phyloP scores from a whole-genome alignment of 2,329 filamentous ascomycete species.

The Claviceps capensis region DNA sequence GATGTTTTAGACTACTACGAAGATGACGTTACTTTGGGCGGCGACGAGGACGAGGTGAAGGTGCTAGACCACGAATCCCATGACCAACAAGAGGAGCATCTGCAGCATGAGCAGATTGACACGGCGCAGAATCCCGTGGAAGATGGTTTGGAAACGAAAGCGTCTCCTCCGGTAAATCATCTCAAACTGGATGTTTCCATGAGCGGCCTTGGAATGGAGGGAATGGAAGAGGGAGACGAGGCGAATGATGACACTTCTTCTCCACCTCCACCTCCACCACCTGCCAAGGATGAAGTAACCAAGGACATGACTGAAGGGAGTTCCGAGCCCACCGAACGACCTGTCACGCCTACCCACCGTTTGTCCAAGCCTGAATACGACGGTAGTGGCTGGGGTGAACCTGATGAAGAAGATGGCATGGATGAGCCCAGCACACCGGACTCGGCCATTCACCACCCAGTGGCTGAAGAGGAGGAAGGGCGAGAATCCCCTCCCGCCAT shows the following conservation, averaged over 20 bases:
- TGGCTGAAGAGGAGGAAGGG: constrained; percentile 32
- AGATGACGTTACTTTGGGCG: constrained; percentile 46
- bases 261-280: neutral
- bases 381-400: constrained; percentile 46
- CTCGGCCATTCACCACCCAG: constrained; percentile 74
- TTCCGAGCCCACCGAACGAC: constrained; percentile 25
- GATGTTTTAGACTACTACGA: constrained; percentile 49
- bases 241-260: neutral
- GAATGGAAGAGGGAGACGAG: no score
- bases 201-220: constrained; percentile 22
- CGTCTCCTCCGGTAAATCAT: constrained; percentile 10
- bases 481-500: constrained; percentile 50
- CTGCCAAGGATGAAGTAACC: neutral
- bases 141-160: neutral
- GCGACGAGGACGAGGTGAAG: constrained; percentile 24
- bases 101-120: neutral
- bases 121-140: neutral
- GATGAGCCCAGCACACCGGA: constrained; percentile 64
- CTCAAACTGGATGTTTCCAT: constrained; percentile 10
- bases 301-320: constrained; percentile 20
- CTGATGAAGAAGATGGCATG: constrained; percentile 36
- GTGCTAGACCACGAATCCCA: constrained; percentile 16
- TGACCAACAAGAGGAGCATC: neutral
- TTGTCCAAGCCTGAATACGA: constrained; percentile 50
- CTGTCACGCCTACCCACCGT: constrained; percentile 34